These are phyloP conservation scores for Aquilaria malaccensis DNA, from an alignment of 345 rosid species.

Conservation along the genomic window DNA sequence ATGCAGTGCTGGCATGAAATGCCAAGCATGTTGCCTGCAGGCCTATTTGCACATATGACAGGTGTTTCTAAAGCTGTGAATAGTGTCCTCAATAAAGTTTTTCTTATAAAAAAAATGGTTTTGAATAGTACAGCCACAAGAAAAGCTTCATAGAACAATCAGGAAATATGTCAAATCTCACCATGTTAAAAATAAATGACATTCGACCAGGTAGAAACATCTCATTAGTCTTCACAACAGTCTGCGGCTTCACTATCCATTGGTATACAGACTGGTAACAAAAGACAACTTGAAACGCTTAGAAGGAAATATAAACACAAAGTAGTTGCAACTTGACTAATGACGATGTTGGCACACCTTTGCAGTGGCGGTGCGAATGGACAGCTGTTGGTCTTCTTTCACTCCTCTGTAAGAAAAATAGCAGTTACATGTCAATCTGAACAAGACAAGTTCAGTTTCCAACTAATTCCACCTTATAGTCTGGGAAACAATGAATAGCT, in stretches of 20 bases:
- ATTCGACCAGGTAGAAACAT: conserved; percentile 97
- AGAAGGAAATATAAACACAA: background rate
- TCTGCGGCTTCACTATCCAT: conserved; percentile 89
- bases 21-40: no score
- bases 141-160: background rate
- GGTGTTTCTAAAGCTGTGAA: no score
- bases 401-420: conserved; percentile 32
- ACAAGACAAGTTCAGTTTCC: background rate
- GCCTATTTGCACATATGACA: no score
- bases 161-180: conserved; percentile 16
- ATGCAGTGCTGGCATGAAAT: no score
- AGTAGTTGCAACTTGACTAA: background rate
- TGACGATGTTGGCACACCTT: conserved; percentile 40
- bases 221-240: conserved; percentile 78
- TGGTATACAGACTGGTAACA: conserved; percentile 74
- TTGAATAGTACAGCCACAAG: background rate
- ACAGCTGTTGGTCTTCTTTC: conserved; percentile 71
- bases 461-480: no score
- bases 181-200: conserved; percentile 82
- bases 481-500: no score
- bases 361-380: conserved; percentile 80
- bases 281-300: background rate
- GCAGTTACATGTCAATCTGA: background rate
- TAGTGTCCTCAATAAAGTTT: conserved; percentile 2
- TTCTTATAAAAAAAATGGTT: background rate